Percentiles rank a stretch among this genome's conserved stretches.
Conservation (phyloP, 1,139 yeast species). For the Diutina catenulata region DNA sequence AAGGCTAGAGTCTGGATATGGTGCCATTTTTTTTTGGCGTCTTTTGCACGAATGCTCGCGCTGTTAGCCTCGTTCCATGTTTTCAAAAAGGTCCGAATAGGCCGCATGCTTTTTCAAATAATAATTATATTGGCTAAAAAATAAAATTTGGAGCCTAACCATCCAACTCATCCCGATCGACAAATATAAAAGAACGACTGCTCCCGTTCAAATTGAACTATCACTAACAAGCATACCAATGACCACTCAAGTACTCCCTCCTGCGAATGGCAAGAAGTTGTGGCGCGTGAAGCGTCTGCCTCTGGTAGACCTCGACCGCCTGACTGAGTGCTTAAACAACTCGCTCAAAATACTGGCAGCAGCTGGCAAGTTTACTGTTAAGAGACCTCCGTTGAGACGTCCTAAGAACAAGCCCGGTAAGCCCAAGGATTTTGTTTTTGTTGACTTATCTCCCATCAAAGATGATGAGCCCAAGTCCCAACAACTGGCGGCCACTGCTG, state of each 20-base stretch:
- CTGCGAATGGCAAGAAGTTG: constrained; percentile 36
- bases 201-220: no score
- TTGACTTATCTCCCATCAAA: constrained; percentile 42
- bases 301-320: neutral
- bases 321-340: constrained; percentile 5
- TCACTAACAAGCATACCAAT: no score
- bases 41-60: no score
- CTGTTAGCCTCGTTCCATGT: no score
- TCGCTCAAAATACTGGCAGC: constrained; percentile 9
- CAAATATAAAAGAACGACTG: no score
- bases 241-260: constrained; percentile 20
- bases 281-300: constrained; percentile 28
- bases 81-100: no score
- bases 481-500: neutral
- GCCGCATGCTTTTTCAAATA: no score
- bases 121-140: no score
- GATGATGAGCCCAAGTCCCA: neutral
- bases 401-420: constrained; percentile 41
- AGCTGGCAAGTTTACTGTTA: constrained; percentile 21
- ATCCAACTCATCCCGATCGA: no score
- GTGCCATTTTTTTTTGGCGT: no score
- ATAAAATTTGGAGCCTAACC: no score
- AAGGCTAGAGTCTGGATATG: no score
- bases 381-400: constrained; percentile 36
- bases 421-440: constrained; percentile 43